Evolutionary conservation across 345 rosid species (phyloP).

Genomic region (Brassica juncea): DNA sequence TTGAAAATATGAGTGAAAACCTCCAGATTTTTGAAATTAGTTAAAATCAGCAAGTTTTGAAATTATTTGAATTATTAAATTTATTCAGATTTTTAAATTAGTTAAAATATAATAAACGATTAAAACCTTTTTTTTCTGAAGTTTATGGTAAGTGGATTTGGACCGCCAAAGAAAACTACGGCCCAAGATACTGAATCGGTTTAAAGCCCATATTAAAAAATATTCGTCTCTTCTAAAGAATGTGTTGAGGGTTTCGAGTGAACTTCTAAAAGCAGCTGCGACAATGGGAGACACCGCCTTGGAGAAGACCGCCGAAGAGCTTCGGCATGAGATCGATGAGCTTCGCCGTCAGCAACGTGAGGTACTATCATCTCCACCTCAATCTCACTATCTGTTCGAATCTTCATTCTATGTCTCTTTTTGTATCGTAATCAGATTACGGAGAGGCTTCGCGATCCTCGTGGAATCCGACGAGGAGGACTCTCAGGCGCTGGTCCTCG

Average conservation of each 20-base stretch:
- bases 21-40: not conserved
- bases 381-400: not conserved
- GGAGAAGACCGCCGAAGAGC: constrained; percentile 79
- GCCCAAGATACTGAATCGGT: not conserved
- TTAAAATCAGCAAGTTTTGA: not conserved
- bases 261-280: constrained; percentile 42
- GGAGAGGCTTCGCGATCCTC: constrained; percentile 90
- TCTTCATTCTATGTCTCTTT: not conserved
- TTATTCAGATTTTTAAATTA: not conserved
- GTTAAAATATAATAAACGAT: not conserved
- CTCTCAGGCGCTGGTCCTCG: constrained; percentile 56
- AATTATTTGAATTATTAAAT: not conserved
- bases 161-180: constrained; percentile 10
- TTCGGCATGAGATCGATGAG: constrained; percentile 81
- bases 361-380: constrained; percentile 42
- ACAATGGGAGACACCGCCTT: constrained; percentile 45
- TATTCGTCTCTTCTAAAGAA: not conserved
- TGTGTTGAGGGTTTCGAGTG: constrained; percentile 29
- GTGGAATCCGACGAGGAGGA: constrained; percentile 90
- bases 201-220: constrained; percentile 25
- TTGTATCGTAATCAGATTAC: constrained; percentile 56
- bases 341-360: constrained; percentile 92
- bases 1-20: not conserved
- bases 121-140: not conserved
- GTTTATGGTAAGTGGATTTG: not conserved